These are phyloP conservation scores for Phytophthora pisi DNA, from an alignment of 352 stramenopile species.

Conservation along the genomic window DNA sequence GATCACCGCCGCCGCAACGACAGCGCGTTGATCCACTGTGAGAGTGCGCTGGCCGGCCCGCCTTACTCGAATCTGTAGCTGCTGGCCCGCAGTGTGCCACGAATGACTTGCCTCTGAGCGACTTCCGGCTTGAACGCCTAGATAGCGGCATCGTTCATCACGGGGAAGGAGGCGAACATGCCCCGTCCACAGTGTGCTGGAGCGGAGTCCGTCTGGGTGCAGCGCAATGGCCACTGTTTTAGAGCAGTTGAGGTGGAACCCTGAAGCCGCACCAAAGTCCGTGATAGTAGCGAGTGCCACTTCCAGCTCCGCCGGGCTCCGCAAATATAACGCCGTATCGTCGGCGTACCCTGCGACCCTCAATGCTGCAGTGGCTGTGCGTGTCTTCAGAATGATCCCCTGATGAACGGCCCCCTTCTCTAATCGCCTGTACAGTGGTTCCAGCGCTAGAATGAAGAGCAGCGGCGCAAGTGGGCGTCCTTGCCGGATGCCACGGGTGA, in stretches of 20 bases:
- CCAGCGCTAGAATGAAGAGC: constrained; percentile 1
- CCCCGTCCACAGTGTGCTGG: background rate
- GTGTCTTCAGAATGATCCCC: background rate
- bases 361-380: background rate
- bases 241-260: background rate
- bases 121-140: background rate
- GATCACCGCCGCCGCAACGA: background rate
- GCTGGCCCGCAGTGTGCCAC: background rate
- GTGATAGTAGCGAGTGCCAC: background rate
- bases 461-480: background rate
- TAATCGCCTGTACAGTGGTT: background rate
- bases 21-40: background rate
- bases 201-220: background rate
- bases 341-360: background rate
- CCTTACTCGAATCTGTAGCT: background rate
- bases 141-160: background rate
- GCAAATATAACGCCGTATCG: background rate
- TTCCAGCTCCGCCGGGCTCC: background rate
- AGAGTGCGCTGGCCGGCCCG: background rate
- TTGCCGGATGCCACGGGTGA: constrained; percentile 5
- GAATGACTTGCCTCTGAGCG: background rate
- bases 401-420: background rate
- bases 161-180: background rate
- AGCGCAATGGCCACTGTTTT: background rate
- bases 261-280: background rate